Evolutionary conservation across 2,329 filamentous ascomycete species (phyloP), one percentile per base, ranked within the genome.

Genomic region (Myriosclerotinia scirpicola): DNA sequence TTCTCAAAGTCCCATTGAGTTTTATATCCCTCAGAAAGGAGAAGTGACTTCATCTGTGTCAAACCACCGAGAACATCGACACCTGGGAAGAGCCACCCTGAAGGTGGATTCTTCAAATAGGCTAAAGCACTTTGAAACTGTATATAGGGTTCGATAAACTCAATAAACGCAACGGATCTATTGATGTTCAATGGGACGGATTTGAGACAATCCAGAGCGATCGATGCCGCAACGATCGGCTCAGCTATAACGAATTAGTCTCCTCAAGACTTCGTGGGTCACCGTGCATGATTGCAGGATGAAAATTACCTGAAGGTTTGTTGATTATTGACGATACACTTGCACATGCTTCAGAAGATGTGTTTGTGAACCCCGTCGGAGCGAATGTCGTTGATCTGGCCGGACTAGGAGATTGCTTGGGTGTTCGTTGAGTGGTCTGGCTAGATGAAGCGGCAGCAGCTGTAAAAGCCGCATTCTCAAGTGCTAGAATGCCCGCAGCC

Each of bases 1-100:
- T 77, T 70, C 70, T 86, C 82, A 70, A 87, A 85, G 6, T 84
- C 80, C 73, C 83, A 84, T 70, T 87, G 84, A 73, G 70, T 72
- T 9, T 54, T 36, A 63, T 72, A 74, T 44, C 46, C 48, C 5
- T 66, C 68, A 9, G 50, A 55, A 38, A 67, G 44, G n/a, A 74
- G 69, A 36, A 69, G 69, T 2, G 30, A 50, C 20, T 66, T 60
- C 22, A 73, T 79, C 80, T 8, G 76, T 71, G 71, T 81, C 84
- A 42, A 75, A 73, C 17, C 78, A 77, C 12, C 74, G 72, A n/a
- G 71, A 67, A 74, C 55, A 64, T 74, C 71, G n/a, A 72, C 65
- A 17, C 78, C 71, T 0, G 82, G 79, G 61, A 82, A 78, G 56
- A 77, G 75, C 73, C 85, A 87, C 3, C 77, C 78, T 22, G 77